These are phyloP conservation scores for Primulina tabacum DNA, from an alignment of 257 asterid genomes.

Conservation along the genomic window DNA sequence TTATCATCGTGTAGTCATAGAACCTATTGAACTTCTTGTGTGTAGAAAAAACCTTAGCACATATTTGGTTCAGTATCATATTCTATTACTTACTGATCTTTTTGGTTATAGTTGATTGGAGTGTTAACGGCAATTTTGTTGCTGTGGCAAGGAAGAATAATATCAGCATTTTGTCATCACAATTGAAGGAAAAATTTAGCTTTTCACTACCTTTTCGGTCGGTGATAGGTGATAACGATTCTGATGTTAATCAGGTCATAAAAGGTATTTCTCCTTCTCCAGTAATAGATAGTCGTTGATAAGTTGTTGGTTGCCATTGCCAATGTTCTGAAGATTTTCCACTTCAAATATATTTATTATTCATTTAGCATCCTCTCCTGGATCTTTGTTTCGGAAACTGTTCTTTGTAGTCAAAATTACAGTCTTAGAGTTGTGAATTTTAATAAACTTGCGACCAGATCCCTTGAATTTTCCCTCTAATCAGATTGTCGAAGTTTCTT, in stretches of 20 bases:
- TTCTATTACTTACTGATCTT: conserved; percentile 22
- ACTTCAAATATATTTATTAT: conserved; percentile 12
- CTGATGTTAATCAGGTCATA: conserved; percentile 41
- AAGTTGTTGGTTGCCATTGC: not conserved
- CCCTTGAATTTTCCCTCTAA: not conserved
- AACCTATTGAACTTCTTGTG: not conserved
- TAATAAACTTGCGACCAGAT: not conserved
- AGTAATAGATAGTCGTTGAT: not conserved
- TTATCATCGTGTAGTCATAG: conserved; percentile 9
- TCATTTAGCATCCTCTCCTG: conserved; percentile 16
- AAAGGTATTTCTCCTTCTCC: conserved; percentile 37
- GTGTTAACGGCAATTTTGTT: conserved; percentile 55
- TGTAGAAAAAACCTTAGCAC: not conserved
- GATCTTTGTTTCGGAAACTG: conserved; percentile 12
- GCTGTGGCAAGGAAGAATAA: conserved; percentile 67
- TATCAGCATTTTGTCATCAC: conserved; percentile 57
- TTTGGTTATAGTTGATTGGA: conserved; percentile 80
- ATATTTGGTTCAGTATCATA: conserved; percentile 11
- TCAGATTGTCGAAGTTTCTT: conserved; percentile 6
- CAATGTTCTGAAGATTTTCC: conserved; percentile 5
- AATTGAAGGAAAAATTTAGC: conserved; percentile 55
- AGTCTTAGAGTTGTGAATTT: conserved; percentile 14
- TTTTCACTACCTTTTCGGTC: conserved; percentile 51
- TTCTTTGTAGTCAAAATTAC: conserved; percentile 4
- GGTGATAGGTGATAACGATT: conserved; percentile 40